These are phyloP conservation scores for Byssothecium circinans DNA, from an alignment of 2,329 filamentous ascomycete species.

Conservation along the genomic window DNA sequence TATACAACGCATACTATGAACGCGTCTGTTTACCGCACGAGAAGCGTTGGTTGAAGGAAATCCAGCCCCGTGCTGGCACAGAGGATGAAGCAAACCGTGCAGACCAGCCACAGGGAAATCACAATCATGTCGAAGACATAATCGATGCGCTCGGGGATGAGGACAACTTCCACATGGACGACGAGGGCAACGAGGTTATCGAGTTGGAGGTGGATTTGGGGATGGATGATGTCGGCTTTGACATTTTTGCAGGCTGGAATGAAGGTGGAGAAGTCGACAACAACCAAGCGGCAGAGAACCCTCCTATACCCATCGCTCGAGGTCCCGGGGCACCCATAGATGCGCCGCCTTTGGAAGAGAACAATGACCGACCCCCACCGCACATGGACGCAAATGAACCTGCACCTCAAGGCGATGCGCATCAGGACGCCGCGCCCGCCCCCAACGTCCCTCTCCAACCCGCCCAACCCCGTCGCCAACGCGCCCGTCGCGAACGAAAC, in stretches of 20 bases:
- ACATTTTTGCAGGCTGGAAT: conserved; percentile 52
- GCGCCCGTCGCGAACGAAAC: conserved; percentile 48
- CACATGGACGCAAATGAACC: conserved; percentile 17
- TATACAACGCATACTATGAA: conserved; percentile 66
- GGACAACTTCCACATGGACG: conserved; percentile 29
- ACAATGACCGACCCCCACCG: conserved; percentile 20
- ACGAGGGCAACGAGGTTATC: conserved; percentile 48
- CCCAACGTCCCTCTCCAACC: conserved; percentile 30
- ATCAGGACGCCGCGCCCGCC: conserved; percentile 24
- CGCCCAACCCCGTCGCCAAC: conserved; percentile 25
- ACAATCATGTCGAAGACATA: conserved; percentile 11
- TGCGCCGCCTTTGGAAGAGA: conserved; percentile 37
- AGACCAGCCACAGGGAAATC: conserved; percentile 10
- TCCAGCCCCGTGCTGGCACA: conserved; percentile 58
- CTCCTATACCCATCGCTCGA: conserved; percentile 30
- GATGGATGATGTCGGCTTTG: conserved; percentile 36
- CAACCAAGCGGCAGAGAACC: conserved; percentile 43
- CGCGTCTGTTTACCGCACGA: conserved; percentile 60
- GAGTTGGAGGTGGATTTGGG: conserved; percentile 42
- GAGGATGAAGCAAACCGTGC: conserved; percentile 20
- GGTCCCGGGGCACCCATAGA: conserved; percentile 34
- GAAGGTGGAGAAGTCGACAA: conserved; percentile 33
- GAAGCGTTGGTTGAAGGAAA: conserved; percentile 63
- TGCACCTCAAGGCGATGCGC: conserved; percentile 8
- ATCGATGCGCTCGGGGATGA: conserved; percentile 20